phyloP scores from a whole-genome alignment of 1,284 basidiomycete species.

The Ustilago bromivora region DNA sequence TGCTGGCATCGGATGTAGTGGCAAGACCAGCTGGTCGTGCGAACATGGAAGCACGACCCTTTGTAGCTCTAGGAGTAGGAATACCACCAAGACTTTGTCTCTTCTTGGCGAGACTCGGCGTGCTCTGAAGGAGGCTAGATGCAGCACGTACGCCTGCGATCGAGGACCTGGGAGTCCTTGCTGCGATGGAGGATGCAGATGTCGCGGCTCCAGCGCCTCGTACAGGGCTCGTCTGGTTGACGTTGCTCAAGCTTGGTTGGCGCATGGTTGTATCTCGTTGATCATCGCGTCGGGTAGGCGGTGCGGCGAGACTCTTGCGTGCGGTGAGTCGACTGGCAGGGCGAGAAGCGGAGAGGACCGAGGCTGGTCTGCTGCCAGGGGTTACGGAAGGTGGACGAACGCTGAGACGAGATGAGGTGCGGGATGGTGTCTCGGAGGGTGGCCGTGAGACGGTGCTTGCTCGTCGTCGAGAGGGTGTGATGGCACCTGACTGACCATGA shows the following conservation, averaged over 20 bases:
- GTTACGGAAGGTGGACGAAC: constrained; percentile 49
- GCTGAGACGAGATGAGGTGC: constrained; percentile 44
- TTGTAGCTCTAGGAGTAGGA: constrained; percentile 46
- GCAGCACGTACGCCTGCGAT: constrained; percentile 32
- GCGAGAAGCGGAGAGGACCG: constrained; percentile 54
- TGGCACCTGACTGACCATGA: constrained; percentile 32
- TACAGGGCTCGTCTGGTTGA: constrained; percentile 64
- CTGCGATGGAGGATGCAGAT: constrained; percentile 21
- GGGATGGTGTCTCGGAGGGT: constrained; percentile 44
- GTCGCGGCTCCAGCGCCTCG: constrained; percentile 16
- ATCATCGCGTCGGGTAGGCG: constrained; percentile 18
- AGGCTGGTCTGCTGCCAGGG: constrained; percentile 38
- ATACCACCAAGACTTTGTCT: constrained; percentile 51
- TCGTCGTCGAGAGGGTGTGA: constrained; percentile 43
- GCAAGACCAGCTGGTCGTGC: constrained; percentile 34
- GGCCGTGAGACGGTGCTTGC: constrained; percentile 40
- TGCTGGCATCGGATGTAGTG: constrained; percentile 28
- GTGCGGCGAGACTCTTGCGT: constrained; percentile 50
- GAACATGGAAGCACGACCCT: constrained; percentile 55
- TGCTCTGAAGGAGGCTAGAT: constrained; percentile 19
- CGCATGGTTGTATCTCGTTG: constrained; percentile 30
- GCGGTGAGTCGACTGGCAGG: constrained; percentile 44
- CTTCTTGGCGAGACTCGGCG: constrained; percentile 39
- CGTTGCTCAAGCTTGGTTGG: constrained; percentile 27
- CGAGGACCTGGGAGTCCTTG: constrained; percentile 39